phyloP scores from a whole-genome alignment of 2,329 filamentous ascomycete species.

The Xylariaceae sp. region DNA sequence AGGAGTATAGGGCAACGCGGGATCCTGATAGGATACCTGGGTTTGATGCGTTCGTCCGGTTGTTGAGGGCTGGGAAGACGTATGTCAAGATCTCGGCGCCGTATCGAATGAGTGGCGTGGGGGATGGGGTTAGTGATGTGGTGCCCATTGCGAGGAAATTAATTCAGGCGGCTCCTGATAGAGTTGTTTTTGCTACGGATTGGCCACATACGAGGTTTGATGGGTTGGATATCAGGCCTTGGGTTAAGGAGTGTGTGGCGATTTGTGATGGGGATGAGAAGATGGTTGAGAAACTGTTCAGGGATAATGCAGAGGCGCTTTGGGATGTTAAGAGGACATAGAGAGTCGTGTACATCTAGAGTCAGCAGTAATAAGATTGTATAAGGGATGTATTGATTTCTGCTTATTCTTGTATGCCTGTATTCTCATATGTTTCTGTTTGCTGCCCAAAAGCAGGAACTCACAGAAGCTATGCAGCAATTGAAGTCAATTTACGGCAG shows the following conservation, averaged over 20 bases:
- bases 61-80: slow-evolving; percentile 46
- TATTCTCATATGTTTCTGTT: no score
- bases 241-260: slow-evolving; percentile 49
- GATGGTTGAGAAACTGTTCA: slow-evolving; percentile 51
- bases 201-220: slow-evolving; percentile 65
- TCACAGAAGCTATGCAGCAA: no score
- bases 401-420: no score
- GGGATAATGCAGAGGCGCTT: slow-evolving; percentile 53
- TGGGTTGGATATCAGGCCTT: slow-evolving; percentile 53
- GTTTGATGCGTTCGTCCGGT: slow-evolving; percentile 45
- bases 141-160: slow-evolving; percentile 50
- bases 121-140: slow-evolving; percentile 41
- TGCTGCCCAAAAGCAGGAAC: no score
- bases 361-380: no score
- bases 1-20: slow-evolving; percentile 12
- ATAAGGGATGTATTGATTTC: no score
- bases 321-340: slow-evolving; percentile 24
- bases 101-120: slow-evolving; percentile 49
- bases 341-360: not conserved
- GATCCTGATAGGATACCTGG: slow-evolving; percentile 47
- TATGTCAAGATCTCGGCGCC: slow-evolving; percentile 59
- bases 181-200: slow-evolving; percentile 58
- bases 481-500: no score
- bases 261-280: slow-evolving; percentile 49
- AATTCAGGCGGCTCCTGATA: slow-evolving; percentile 40